Conservation (phyloP, 1,284 basidiomycete genomes). For the Coniferiporia sulphurascens region DNA sequence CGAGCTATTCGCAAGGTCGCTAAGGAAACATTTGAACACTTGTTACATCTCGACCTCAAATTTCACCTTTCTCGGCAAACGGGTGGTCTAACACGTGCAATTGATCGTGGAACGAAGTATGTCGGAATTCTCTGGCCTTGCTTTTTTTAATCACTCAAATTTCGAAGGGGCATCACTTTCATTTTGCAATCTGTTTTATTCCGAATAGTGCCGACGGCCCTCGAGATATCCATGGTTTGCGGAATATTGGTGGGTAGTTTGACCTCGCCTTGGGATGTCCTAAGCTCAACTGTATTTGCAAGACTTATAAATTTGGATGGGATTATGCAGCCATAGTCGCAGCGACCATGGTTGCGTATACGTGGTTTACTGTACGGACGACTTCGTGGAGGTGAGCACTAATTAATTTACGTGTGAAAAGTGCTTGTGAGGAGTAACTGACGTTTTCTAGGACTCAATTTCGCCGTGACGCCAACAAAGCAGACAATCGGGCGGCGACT, state of each 20-base stretch:
- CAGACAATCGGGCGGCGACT: slow-evolving; percentile 94
- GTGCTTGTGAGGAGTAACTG: not conserved
- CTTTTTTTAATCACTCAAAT: slow-evolving; percentile 1
- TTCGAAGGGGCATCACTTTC: slow-evolving; percentile 87
- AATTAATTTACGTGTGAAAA: not conserved
- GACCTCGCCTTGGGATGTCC: slow-evolving; percentile 7
- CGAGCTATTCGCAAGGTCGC: slow-evolving; percentile 92
- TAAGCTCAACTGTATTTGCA: not conserved
- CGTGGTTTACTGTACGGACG: slow-evolving; percentile 95
- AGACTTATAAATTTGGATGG: slow-evolving; percentile 97
- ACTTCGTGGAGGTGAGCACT: slow-evolving; percentile 83
- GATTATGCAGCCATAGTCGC: slow-evolving; percentile 92
- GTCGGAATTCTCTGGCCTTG: slow-evolving; percentile 21
- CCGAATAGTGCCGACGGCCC: slow-evolving; percentile 91
- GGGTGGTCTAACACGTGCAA: slow-evolving; percentile 92
- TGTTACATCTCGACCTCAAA: slow-evolving; percentile 85
- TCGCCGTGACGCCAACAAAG: slow-evolving; percentile 91
- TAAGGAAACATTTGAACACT: slow-evolving; percentile 87
- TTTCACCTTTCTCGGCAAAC: slow-evolving; percentile 95
- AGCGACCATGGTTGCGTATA: slow-evolving; percentile 84
- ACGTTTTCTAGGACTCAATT: slow-evolving; percentile 73
- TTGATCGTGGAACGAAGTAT: slow-evolving; percentile 95
- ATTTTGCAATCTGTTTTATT: slow-evolving; percentile 92
- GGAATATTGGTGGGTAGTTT: slow-evolving; percentile 75
- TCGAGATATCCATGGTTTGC: slow-evolving; percentile 96